A percentile compares a stretch with the other conserved stretches of the same genome.
These are phyloP conservation scores for Xylaria castorea DNA, from an alignment of 495 filamentous ascomycete species.

Conservation along the genomic window DNA sequence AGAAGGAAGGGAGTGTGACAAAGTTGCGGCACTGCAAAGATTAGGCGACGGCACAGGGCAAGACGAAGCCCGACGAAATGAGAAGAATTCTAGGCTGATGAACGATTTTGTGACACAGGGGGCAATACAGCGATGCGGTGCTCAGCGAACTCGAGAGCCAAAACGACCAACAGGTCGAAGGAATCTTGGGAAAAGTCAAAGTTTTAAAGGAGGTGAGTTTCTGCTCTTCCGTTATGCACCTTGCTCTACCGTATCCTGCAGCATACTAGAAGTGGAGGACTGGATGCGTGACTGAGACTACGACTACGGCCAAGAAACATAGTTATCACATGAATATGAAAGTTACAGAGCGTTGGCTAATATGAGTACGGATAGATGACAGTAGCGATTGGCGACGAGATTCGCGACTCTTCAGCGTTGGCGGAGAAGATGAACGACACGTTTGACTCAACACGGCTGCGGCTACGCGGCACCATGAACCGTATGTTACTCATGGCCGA, in stretches of 20 bases:
- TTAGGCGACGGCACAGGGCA: not conserved
- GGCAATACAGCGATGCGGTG: constrained; percentile 93
- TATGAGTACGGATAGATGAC: constrained; percentile 65
- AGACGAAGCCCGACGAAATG: not conserved
- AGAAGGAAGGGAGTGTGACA: not conserved
- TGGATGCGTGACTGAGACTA: not conserved
- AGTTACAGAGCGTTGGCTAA: constrained; percentile 9
- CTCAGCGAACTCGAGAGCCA: constrained; percentile 93
- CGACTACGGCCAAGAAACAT: not conserved
- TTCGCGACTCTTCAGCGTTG: constrained; percentile 82
- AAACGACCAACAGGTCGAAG: constrained; percentile 89
- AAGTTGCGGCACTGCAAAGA: not conserved
- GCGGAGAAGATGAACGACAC: constrained; percentile 89
- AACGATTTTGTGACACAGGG: constrained; percentile 54
- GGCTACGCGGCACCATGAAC: constrained; percentile 91
- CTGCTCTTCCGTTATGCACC: not conserved
- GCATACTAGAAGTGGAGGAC: not conserved
- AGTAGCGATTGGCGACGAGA: constrained; percentile 90
- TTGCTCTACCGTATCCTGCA: not conserved
- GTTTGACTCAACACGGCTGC: constrained; percentile 82
- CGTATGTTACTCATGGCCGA: constrained; percentile 96
- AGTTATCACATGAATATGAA: not conserved
- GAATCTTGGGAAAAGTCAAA: constrained; percentile 88
- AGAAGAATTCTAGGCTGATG: constrained; percentile 6
- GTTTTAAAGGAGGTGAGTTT: constrained; percentile 86